Conservation (phyloP, 305 asterid genomes). For the Solanum hybrid region DNA sequence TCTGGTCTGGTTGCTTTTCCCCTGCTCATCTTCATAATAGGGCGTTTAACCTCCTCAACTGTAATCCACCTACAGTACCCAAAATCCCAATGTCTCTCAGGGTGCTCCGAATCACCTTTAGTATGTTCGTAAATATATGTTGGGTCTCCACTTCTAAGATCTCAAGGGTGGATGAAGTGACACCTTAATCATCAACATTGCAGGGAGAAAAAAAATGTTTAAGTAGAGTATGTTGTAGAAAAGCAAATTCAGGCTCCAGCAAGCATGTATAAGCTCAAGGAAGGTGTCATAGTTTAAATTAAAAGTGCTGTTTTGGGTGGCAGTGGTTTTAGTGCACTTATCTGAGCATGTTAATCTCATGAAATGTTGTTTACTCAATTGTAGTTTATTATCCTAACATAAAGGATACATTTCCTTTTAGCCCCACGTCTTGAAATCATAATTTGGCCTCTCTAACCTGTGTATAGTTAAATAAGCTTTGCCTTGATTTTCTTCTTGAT, state of each 20-base stretch:
- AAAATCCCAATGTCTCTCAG: neutral
- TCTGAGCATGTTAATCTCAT: neutral
- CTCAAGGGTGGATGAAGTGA: neutral
- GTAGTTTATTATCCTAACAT: neutral
- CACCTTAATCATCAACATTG: neutral
- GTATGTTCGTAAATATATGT: neutral
- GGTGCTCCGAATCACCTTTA: neutral
- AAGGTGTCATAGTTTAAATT: neutral
- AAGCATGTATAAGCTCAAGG: neutral
- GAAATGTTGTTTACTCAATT: neutral
- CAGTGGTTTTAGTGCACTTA: neutral
- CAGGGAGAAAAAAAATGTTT: neutral
- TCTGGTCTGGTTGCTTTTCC: neutral
- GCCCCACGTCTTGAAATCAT: neutral
- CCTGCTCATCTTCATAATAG: neutral
- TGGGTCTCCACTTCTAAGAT: neutral
- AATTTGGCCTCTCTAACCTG: neutral
- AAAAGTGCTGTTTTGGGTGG: neutral
- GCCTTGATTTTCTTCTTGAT: neutral
- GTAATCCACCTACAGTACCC: neutral
- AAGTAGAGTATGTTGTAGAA: neutral
- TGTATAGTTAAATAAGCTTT: neutral
- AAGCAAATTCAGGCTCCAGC: neutral
- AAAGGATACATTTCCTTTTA: neutral
- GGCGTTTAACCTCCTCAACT: neutral